Evolutionary conservation across 2,329 filamentous ascomycete genomes (phyloP).

Genomic region (Cladosporium sp.): DNA sequence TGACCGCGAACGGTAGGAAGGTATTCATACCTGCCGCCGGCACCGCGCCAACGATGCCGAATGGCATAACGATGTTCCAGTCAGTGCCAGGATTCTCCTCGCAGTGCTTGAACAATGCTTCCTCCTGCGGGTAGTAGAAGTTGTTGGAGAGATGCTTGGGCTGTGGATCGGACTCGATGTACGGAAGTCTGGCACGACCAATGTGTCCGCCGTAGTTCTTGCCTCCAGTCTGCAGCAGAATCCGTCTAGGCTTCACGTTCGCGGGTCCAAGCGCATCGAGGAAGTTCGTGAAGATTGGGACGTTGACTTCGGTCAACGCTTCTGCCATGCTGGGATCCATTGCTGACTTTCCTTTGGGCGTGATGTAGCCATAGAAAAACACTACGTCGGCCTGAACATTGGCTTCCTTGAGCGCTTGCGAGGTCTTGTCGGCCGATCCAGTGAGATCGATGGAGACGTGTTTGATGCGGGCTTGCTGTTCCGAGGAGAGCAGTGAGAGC

Average conservation of each 20-base stretch:
- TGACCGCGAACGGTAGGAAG: constrained; percentile 48
- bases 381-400: constrained; percentile 43
- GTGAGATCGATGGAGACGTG: constrained; percentile 36
- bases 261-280: constrained; percentile 42
- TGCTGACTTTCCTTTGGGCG: constrained; percentile 30
- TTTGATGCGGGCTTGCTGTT: constrained; percentile 22
- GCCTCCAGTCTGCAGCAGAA: constrained; percentile 50
- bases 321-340: constrained; percentile 47
- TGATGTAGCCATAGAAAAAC: constrained; percentile 55
- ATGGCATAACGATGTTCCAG: constrained; percentile 50
- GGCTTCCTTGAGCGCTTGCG: constrained; percentile 32
- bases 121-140: constrained; percentile 56
- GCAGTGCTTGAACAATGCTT: constrained; percentile 46
- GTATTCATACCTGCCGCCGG: constrained; percentile 51
- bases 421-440: constrained; percentile 34
- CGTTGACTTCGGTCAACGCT: constrained; percentile 37
- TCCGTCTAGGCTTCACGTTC: constrained; percentile 44
- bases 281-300: constrained; percentile 47
- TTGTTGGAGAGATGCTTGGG: constrained; percentile 47
- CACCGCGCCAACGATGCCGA: constrained; percentile 49
- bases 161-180: constrained; percentile 47
- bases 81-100: constrained; percentile 28
- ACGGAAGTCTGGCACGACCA: constrained; percentile 44
- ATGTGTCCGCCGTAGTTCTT: constrained; percentile 52
- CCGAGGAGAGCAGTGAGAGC: constrained; percentile 22